These are phyloP conservation scores for Huntiella omanensis DNA, from an alignment of 2,329 filamentous ascomycete genomes.

Conservation along the genomic window DNA sequence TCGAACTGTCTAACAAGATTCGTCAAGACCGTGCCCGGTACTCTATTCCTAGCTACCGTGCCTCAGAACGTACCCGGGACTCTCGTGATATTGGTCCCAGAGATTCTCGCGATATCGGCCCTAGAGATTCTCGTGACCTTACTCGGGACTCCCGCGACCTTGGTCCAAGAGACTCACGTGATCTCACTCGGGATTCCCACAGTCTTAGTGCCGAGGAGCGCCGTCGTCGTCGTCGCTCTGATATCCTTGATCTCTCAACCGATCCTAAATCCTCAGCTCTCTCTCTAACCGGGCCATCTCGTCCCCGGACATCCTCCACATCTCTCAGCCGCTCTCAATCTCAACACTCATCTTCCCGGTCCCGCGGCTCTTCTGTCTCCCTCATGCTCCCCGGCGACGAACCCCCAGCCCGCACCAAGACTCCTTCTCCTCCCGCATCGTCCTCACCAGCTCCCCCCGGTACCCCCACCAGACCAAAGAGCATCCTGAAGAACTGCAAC, in stretches of 20 bases:
- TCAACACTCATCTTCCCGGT: background rate
- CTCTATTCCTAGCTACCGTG: constrained; percentile 2
- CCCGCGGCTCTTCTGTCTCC: constrained; percentile 8
- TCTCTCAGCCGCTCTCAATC: constrained; percentile 11
- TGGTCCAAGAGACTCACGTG: constrained; percentile 16
- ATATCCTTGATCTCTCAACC: constrained; percentile 14
- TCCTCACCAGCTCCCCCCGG: background rate
- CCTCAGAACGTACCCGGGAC: background rate
- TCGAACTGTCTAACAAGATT: constrained; percentile 4
- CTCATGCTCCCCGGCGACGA: background rate
- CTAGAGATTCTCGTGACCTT: constrained; percentile 16
- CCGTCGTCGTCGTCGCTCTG: background rate
- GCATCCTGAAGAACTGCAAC: constrained; percentile 43
- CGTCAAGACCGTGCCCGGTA: constrained; percentile 6
- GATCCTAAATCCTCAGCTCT: background rate
- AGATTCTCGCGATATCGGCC: constrained; percentile 17
- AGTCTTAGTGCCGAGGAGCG: background rate
- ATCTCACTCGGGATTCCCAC: constrained; percentile 20
- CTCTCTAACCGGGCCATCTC: background rate
- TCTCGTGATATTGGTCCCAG: constrained; percentile 3
- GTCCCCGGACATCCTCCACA: constrained; percentile 15
- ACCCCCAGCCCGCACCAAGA: constrained; percentile 1
- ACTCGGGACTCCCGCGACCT: constrained; percentile 16
- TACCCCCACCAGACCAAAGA: constrained; percentile 24
- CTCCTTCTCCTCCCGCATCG: constrained; percentile 3